Base-by-base conservation (phyloP, 805 yeast genomes). In the Yarrowia yakushimensis region DNA sequence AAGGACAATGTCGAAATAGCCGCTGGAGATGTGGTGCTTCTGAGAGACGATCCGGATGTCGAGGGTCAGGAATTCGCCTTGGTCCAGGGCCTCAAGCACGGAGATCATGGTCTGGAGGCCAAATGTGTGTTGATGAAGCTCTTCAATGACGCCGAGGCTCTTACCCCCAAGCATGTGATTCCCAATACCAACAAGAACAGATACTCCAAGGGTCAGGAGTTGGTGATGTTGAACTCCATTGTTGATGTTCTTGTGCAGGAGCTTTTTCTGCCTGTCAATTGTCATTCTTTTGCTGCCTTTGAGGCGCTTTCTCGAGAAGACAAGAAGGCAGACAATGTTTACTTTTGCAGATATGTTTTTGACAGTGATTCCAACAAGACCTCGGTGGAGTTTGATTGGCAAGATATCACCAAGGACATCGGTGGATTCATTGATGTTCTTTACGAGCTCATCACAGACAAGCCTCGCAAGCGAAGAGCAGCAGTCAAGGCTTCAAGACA, bases 381-480 rank as follows among this genome's bases (percentile, higher is more conserved):
- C 7, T 55, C 61, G 13, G 22, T 30, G 17, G 61, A 55, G 61
- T 39, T 55, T 28, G 61, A 39, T 30, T 55, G 61, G 61, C 18
- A 6, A 12, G 61, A 55, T n/a, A 12, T 55, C 22, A 41, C 48
- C 30, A 10, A 39, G 12, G 48, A 55, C n/a, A 39, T 55, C 37
- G 1, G 28, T 22, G 10, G 1, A 1, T 39, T 39, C 20, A 9
- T 55, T 9, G 61, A 39, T 23, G n/a, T 4, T 10, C 20, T 55
- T 11, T 37, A 41, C 30, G 61, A 39, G 17, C 30, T 55, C 30
- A 28, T 55, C 22, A 55, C 48, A n/a, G 48, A 39, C 39, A 55
- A 55, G 22, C 59, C 57, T 10, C 18, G 57, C 2, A 25, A 42
- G 11, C 48, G 61, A 18, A 20, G 37, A 55, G 46, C 46, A 2